A percentile compares a stretch with the other conserved stretches of the same genome.
phyloP scores from a whole-genome alignment of 2,329 filamentous ascomycete genomes.

The Penicillium occitanis region DNA sequence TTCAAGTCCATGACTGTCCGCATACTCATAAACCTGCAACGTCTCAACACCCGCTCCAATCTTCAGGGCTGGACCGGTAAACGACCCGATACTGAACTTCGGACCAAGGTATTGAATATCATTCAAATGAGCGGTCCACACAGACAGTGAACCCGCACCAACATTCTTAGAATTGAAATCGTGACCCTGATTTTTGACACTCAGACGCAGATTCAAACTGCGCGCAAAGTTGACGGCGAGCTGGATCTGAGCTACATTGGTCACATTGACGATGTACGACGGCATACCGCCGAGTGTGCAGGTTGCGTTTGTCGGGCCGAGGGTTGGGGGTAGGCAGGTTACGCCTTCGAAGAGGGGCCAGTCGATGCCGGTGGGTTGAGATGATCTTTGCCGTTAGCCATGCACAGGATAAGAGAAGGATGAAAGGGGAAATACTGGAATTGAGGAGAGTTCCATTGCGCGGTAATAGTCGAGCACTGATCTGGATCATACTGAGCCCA shows the following conservation, averaged over 20 bases:
- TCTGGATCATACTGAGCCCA: conserved; percentile 34
- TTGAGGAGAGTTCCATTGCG: conserved; percentile 29
- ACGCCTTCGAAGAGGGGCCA: conserved; percentile 14
- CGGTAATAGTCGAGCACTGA: conserved; percentile 31
- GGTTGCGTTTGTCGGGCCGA: conserved; percentile 4
- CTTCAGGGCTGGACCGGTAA: conserved; percentile 23
- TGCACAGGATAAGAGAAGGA: too few relatives aligned
- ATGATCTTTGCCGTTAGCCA: conserved; percentile 8
- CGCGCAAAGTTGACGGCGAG: conserved; percentile 20
- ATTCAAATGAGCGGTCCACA: conserved; percentile 54
- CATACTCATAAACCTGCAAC: conserved; percentile 23
- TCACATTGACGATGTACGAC: conserved; percentile 38
- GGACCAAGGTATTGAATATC: conserved; percentile 31
- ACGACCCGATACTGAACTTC: conserved; percentile 34
- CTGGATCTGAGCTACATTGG: conserved; percentile 20
- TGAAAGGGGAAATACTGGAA: not conserved
- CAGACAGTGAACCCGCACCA: conserved; percentile 48
- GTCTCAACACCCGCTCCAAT: conserved; percentile 15
- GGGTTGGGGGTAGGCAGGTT: conserved; percentile 10
- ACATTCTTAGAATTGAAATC: conserved; percentile 42
- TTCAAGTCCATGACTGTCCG: conserved; percentile 48
- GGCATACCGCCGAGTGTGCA: conserved; percentile 28
- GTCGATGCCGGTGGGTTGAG: conserved; percentile 13
- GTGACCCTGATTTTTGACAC: conserved; percentile 20
- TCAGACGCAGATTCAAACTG: conserved; percentile 15